Base-by-base conservation (phyloP, 2,329 filamentous ascomycete genomes). In the Cucurbitaria berberidis region DNA sequence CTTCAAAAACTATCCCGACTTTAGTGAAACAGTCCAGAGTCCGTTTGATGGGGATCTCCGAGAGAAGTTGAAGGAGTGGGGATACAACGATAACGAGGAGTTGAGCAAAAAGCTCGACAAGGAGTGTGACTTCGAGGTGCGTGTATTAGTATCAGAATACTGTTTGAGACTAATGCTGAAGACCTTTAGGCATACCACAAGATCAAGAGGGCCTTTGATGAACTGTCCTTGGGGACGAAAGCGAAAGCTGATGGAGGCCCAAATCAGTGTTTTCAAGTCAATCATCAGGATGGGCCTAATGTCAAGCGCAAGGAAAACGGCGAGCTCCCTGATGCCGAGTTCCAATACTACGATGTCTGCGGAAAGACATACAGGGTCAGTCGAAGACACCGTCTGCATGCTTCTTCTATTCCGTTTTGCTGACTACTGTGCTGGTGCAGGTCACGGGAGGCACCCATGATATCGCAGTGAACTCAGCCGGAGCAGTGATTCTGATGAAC, bases 301-400 rank as follows among this genome's bases (percentile, higher is more conserved):
- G 48, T 60, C 18, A 50, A 51, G 35, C 48, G 55, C n/a, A 41
- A 53, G 15, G 35, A 45, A 7, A 47, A 60, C 19, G 46, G 50
- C 7, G 42, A 16, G 11, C 44, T 60, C 6, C 58, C 55, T 3
- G 16, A 3, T 13, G 44, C 51, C 7, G 22, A 36, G n/a, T 39
- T 56, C 10, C 53, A 53, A 11, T 56, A 51, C 8, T 56, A 51
- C n/a, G 52, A 59, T 11, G 51, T 48, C 5, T 59, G 55, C 13
- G 54, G 57, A 0, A 57, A 42, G 18, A 27, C 40, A 16, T 60
- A 60, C 21, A 21, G 48, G 11, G 54, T 51, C 15, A 40, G 19
- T 45, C 5, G 22, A 10, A 29, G 9, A 15, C 15, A 11, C 10
- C 26, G 24, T 26, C 24, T 5, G 9, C 5, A 26, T 9, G 5